Conservation (phyloP, 1,284 basidiomycete genomes). For the Papiliotrema terrestris region DNA sequence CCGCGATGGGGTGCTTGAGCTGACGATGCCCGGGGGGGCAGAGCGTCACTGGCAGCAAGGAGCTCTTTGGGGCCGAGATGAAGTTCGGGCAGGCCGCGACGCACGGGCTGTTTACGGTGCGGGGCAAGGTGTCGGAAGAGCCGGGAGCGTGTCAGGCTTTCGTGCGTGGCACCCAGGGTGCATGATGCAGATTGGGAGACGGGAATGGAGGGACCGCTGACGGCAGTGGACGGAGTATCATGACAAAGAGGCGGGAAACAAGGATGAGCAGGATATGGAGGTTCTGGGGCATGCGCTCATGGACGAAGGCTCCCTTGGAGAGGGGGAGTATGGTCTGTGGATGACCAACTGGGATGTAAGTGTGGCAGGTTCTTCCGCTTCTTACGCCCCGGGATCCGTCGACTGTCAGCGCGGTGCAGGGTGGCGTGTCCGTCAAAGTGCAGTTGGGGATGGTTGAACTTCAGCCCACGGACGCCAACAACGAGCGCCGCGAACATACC, state of each 20-base stretch:
- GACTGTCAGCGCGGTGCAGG: no score
- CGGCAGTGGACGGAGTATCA: constrained; percentile 10
- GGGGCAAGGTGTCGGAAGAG: constrained; percentile 1
- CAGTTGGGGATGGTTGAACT: background rate
- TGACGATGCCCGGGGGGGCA: constrained; percentile 10
- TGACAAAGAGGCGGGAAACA: background rate
- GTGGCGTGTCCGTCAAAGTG: no score
- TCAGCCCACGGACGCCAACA: background rate
- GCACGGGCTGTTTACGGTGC: constrained; percentile 10
- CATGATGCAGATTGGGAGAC: background rate
- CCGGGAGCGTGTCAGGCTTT: constrained; percentile 12
- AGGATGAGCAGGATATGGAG: constrained; percentile 22
- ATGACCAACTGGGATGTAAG: constrained; percentile 14
- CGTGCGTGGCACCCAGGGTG: constrained; percentile 4
- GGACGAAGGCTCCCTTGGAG: constrained; percentile 3
- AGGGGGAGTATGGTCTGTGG: constrained; percentile 5
- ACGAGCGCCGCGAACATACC: background rate
- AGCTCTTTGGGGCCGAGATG: constrained; percentile 6
- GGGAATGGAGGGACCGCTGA: background rate
- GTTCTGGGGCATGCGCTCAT: constrained; percentile 6
- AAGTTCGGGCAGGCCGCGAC: constrained; percentile 1
- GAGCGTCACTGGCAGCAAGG: background rate
- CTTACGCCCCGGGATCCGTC: background rate
- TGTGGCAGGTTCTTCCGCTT: no score
- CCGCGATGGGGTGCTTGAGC: constrained; percentile 1